Evolutionary conservation across 495 filamentous ascomycete species (phyloP).

Genomic region (Aspergillus conjunctus): DNA sequence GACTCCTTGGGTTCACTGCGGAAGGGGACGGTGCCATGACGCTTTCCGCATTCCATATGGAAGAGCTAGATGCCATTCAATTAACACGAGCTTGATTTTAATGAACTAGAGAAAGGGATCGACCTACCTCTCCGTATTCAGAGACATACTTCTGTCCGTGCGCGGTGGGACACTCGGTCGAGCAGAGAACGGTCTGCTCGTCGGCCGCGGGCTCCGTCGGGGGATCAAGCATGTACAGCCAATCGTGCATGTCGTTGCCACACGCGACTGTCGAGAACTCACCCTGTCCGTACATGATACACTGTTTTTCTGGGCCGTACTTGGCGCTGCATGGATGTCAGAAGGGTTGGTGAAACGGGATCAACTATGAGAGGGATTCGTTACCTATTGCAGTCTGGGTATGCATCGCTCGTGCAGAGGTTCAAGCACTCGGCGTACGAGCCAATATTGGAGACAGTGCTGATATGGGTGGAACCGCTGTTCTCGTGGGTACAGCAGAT

Average conservation of each 20-base stretch:
- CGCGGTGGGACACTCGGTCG: not conserved
- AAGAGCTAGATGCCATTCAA: not conserved
- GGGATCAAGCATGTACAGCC: not conserved
- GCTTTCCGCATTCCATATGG: conserved; percentile 2
- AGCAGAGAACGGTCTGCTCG: not conserved
- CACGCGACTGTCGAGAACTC: not conserved
- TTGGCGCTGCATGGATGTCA: not conserved
- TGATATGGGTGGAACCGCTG: not conserved
- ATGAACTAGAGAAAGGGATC: not conserved
- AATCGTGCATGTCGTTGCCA: not conserved
- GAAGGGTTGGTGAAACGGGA: too few species aligned
- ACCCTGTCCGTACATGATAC: not conserved
- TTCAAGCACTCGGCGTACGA: too few species aligned
- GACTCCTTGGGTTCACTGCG: not conserved
- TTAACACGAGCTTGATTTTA: not conserved
- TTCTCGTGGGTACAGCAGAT: not conserved
- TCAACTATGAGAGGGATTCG: too few species aligned
- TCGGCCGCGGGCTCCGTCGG: not conserved
- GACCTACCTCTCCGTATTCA: not conserved
- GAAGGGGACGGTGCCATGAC: not conserved
- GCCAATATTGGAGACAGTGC: not conserved
- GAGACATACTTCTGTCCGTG: conserved; percentile 1
- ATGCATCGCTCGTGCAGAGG: not conserved
- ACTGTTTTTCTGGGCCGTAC: not conserved
- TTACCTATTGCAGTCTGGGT: not conserved